Evolutionary conservation across 441 rosid genomes (phyloP).

Genomic region (Erodium texanum): DNA sequence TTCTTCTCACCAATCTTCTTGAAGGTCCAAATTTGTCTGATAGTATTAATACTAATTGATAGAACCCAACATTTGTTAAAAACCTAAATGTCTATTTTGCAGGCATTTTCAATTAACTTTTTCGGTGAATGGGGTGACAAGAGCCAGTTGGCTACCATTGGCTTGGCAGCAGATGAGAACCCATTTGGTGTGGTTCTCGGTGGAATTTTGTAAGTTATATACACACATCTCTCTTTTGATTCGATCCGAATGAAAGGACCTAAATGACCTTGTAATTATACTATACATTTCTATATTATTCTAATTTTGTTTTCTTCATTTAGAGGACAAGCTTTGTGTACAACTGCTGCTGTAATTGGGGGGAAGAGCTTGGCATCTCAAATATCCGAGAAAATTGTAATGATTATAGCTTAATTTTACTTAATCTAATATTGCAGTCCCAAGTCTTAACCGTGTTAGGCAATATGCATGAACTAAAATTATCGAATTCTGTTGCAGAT

Average conservation of each 20-base stretch:
- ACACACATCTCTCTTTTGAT: not conserved
- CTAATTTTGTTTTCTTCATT: constrained; percentile 15
- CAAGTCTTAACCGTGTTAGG: not conserved
- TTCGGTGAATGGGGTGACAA: constrained; percentile 26
- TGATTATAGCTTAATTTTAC: not conserved
- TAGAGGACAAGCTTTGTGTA: constrained; percentile 86
- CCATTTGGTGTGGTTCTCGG: constrained; percentile 19
- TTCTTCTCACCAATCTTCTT: constrained; percentile 16
- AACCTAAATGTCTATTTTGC: not conserved
- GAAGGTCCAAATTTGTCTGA: constrained; percentile 5
- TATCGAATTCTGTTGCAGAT: constrained; percentile 42
- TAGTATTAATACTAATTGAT: not conserved
- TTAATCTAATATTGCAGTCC: not conserved
- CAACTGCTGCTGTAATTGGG: constrained; percentile 88
- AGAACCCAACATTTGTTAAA: not conserved
- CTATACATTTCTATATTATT: not conserved
- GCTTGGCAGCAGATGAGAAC: constrained; percentile 24
- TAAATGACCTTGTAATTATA: no score
- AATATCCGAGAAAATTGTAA: constrained; percentile 86
- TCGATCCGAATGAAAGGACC: not conserved
- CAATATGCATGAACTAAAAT: not conserved
- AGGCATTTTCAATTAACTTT: constrained; percentile 23
- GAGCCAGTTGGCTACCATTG: constrained; percentile 25
- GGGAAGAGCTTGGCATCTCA: constrained; percentile 95
- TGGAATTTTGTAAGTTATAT: constrained; percentile 18